These are phyloP conservation scores for Cryphonectria nitschkei DNA, from an alignment of 2,329 filamentous ascomycete species.

Conservation along the genomic window DNA sequence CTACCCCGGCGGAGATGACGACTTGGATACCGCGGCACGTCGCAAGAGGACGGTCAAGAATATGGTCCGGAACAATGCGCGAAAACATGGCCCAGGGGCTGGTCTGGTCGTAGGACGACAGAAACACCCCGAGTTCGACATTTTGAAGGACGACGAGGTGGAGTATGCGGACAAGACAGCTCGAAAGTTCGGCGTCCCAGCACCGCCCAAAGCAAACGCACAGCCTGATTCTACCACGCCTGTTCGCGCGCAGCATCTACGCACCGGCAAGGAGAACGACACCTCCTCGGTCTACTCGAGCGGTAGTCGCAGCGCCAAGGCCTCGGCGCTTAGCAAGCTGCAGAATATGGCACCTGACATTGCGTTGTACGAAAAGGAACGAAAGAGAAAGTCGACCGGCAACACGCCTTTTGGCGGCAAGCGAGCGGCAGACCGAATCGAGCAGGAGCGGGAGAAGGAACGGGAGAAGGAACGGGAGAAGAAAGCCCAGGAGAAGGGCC, in stretches of 20 bases:
- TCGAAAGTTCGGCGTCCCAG: conserved; percentile 40
- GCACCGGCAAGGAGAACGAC: conserved; percentile 79
- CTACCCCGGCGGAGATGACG: conserved; percentile 63
- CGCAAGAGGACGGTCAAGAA: conserved; percentile 56
- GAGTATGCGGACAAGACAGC: conserved; percentile 40
- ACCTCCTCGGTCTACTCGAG: conserved; percentile 71
- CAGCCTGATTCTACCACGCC: conserved; percentile 45
- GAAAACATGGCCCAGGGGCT: conserved; percentile 50
- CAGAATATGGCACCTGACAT: conserved; percentile 83
- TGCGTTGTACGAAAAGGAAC: conserved; percentile 89
- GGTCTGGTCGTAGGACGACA: conserved; percentile 50
- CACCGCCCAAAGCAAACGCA: conserved; percentile 31
- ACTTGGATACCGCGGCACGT: conserved; percentile 47
- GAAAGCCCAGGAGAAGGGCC: conserved; percentile 36
- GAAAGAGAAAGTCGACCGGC: conserved; percentile 67
- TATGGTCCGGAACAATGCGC: conserved; percentile 55
- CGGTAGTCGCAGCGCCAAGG: conserved; percentile 84
- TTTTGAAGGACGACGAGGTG: conserved; percentile 48
- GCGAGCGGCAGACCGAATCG: conserved; percentile 61
- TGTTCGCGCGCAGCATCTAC: conserved; percentile 49
- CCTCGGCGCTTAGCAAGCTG: conserved; percentile 76
- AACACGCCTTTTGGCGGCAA: conserved; percentile 64
- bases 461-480: conserved; percentile 38
- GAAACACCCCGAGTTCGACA: conserved; percentile 45
- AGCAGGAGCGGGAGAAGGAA: conserved; percentile 49